Evolutionary conservation across 768 basidiomycete species (phyloP).

Genomic region (Pisolithus marmoratus): DNA sequence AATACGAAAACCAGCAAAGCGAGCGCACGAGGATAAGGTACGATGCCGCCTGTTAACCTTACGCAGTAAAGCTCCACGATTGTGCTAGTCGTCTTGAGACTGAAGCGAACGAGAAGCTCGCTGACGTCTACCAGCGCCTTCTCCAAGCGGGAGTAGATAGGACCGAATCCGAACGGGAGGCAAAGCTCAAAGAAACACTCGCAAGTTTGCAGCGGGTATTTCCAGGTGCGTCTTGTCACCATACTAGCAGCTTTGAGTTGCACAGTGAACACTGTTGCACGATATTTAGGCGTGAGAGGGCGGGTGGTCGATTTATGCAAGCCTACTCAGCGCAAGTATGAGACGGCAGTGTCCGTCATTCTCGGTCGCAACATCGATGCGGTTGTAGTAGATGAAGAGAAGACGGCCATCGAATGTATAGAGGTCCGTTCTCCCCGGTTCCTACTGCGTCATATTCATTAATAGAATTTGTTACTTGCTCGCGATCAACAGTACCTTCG

Average conservation of each 20-base stretch:
- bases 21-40: constrained; percentile 79
- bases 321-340: constrained; percentile 88
- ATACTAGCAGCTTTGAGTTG: neutral
- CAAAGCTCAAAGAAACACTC: constrained; percentile 79
- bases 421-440: constrained; percentile 49
- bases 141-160: constrained; percentile 87
- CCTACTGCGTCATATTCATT: neutral
- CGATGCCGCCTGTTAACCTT: constrained; percentile 18
- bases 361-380: constrained; percentile 94
- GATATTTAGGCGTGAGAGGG: constrained; percentile 72
- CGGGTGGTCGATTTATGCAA: constrained; percentile 93
- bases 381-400: constrained; percentile 94
- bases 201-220: constrained; percentile 82
- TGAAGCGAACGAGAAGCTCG: constrained; percentile 89
- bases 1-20: constrained; percentile 79
- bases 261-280: neutral
- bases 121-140: constrained; percentile 75
- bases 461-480: neutral
- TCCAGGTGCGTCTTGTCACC: constrained; percentile 47
- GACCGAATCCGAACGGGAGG: constrained; percentile 81
- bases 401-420: constrained; percentile 95
- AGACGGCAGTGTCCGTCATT: constrained; percentile 85
- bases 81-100: constrained; percentile 75
- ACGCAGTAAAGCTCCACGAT: neutral
- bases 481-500: constrained; percentile 72